Evolutionary conservation across 2,329 filamentous ascomycete genomes (phyloP).

Genomic region (Sphaceloma murrayae): DNA sequence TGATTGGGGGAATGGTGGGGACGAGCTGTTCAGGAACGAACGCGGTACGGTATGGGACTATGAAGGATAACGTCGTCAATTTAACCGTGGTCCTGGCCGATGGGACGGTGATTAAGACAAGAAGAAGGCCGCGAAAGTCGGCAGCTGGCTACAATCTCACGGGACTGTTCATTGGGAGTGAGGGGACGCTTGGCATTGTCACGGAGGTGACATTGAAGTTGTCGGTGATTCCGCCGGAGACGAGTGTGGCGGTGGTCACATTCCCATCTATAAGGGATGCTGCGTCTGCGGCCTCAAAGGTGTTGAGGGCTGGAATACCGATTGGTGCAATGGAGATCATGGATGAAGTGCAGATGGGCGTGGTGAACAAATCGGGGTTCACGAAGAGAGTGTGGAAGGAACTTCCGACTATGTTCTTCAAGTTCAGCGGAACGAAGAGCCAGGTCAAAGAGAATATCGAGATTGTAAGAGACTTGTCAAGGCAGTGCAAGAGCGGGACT

Average conservation of each 20-base stretch:
- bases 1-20: constrained; percentile 75
- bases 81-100: constrained; percentile 72
- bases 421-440: constrained; percentile 61
- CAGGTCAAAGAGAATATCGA: constrained; percentile 67
- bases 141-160: constrained; percentile 79
- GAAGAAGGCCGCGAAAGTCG: constrained; percentile 64
- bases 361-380: constrained; percentile 65
- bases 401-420: constrained; percentile 71
- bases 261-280: constrained; percentile 71
- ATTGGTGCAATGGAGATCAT: constrained; percentile 76
- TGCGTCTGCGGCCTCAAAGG: constrained; percentile 60
- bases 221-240: constrained; percentile 64
- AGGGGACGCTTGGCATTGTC: constrained; percentile 71
- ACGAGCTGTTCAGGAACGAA: constrained; percentile 68
- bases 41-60: constrained; percentile 70
- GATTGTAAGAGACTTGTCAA: constrained; percentile 58
- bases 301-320: constrained; percentile 66
- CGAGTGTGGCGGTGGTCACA: constrained; percentile 67
- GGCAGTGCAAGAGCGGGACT: constrained; percentile 45
- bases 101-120: constrained; percentile 69
- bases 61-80: constrained; percentile 83
- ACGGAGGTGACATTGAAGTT: constrained; percentile 78
- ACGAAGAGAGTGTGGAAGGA: constrained; percentile 67
- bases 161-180: constrained; percentile 67
- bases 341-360: constrained; percentile 80